Percentiles rank a stretch among this genome's conserved stretches.
Evolutionary conservation across 2,329 filamentous ascomycete genomes (phyloP).

Genomic region (Neofusicoccum cordaticola): DNA sequence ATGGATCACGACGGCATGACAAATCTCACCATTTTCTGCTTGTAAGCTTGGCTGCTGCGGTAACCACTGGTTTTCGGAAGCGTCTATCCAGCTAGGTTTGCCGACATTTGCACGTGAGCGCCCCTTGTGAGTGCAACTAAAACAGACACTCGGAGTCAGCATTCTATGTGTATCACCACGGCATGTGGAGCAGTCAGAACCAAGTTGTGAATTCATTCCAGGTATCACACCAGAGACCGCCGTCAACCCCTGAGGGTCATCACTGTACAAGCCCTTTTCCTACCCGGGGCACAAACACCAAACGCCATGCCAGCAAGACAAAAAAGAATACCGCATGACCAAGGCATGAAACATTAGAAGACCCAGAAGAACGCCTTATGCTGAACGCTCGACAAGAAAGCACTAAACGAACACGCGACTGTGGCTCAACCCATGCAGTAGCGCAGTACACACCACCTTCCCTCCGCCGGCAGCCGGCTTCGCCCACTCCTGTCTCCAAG

Average conservation of each 20-base stretch:
- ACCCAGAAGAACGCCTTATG: background rate
- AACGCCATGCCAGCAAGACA: background rate
- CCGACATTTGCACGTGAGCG: too few relatives aligned
- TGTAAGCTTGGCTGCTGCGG: background rate
- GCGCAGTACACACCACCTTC: background rate
- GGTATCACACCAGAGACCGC: background rate
- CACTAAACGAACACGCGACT: conserved; percentile 2
- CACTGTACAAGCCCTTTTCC: background rate
- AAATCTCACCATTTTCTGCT: background rate
- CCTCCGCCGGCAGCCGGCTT: background rate
- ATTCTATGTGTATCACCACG: too few relatives aligned
- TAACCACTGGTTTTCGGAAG: background rate
- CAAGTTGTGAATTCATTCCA: background rate
- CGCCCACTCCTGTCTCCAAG: background rate
- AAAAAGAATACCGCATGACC: background rate
- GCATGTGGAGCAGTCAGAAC: background rate
- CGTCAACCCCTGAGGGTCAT: background rate
- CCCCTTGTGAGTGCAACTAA: background rate
- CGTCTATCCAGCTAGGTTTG: too few relatives aligned
- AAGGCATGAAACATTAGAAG: background rate
- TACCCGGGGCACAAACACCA: background rate
- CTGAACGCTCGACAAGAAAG: background rate
- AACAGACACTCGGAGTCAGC: too few relatives aligned
- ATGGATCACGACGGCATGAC: background rate
- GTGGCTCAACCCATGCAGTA: background rate